These are phyloP conservation scores for Coniochaeta prunicola DNA, from an alignment of 2,329 filamentous ascomycete genomes.

Conservation along the genomic window DNA sequence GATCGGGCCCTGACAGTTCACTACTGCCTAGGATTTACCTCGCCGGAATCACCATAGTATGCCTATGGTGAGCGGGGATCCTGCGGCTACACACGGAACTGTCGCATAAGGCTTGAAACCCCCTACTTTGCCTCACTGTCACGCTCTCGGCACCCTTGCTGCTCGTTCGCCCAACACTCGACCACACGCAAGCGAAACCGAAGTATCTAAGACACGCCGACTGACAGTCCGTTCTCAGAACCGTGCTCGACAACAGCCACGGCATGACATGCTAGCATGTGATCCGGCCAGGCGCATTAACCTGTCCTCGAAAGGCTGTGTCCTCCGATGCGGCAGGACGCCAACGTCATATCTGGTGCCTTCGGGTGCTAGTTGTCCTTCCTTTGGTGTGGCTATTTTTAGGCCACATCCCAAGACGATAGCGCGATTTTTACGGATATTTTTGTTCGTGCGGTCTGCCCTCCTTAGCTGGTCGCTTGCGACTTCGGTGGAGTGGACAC, in stretches of 20 bases:
- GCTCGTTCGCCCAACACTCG: slow-evolving; percentile 6
- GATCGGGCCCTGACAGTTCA: slow-evolving; percentile 32
- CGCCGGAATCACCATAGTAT: slow-evolving; percentile 33
- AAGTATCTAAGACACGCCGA: slow-evolving; percentile 13
- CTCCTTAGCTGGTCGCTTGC: slow-evolving; percentile 39
- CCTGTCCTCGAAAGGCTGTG: slow-evolving; percentile 33
- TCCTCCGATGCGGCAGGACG: slow-evolving; percentile 37
- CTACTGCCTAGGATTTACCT: slow-evolving; percentile 21
- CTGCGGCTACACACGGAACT: slow-evolving; percentile 40
- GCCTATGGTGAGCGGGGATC: slow-evolving; percentile 29
- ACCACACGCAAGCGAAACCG: slow-evolving; percentile 2
- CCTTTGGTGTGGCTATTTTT: slow-evolving; percentile 20
- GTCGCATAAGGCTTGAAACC: slow-evolving; percentile 23
- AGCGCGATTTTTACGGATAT: slow-evolving; percentile 91
- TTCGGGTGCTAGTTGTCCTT: slow-evolving; percentile 4
- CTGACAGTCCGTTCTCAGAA: slow-evolving; percentile 24
- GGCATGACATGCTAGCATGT: slow-evolving; percentile 39
- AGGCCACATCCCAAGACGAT: slow-evolving; percentile 38
- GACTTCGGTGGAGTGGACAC: slow-evolving; percentile 61
- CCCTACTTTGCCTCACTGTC: slow-evolving; percentile 25
- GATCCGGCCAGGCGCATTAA: slow-evolving; percentile 53
- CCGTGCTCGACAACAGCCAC: slow-evolving; percentile 32
- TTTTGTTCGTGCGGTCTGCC: slow-evolving; percentile 78
- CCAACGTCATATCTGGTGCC: slow-evolving; percentile 31
- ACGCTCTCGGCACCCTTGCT: slow-evolving; percentile 35